Evolutionary conservation across 495 filamentous ascomycete genomes (phyloP).

Genomic region (Amorphotheca resinae): DNA sequence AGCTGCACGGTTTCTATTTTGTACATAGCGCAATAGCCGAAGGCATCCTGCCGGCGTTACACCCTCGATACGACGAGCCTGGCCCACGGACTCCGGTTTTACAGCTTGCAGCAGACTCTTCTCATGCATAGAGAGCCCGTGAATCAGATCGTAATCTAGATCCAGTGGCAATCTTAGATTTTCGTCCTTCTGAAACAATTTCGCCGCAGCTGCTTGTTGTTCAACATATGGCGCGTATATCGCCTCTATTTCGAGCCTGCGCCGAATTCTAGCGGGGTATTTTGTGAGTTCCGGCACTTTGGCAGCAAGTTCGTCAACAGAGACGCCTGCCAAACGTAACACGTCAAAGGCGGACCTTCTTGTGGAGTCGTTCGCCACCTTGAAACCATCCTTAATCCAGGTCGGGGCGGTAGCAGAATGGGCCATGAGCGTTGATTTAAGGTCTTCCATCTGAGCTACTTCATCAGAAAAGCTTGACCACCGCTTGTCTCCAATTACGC

Average conservation of each 20-base stretch:
- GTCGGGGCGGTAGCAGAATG: constrained; percentile 40
- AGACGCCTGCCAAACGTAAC: constrained; percentile 47
- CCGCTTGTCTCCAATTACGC: constrained; percentile 65
- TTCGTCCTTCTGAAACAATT: constrained; percentile 64
- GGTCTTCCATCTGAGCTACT: constrained; percentile 47
- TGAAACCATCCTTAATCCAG: constrained; percentile 62
- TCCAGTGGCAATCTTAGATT: constrained; percentile 57
- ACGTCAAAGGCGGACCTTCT: constrained; percentile 63
- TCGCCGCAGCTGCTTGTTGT: constrained; percentile 51
- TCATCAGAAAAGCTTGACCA: constrained; percentile 60
- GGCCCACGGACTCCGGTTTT: constrained; percentile 70
- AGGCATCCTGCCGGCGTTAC: constrained; percentile 50
- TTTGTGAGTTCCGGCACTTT: constrained; percentile 37
- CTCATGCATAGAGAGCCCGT: constrained; percentile 71
- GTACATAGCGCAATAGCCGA: constrained; percentile 41
- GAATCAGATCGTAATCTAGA: constrained; percentile 60
- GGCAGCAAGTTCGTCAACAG: constrained; percentile 39
- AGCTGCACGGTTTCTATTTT: constrained; percentile 1
- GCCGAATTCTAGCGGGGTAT: constrained; percentile 42
- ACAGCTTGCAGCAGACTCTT: constrained; percentile 51
- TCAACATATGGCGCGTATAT: constrained; percentile 74
- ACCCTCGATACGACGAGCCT: constrained; percentile 81
- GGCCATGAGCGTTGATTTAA: constrained; percentile 44
- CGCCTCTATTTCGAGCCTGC: constrained; percentile 65
- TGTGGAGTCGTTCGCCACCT: constrained; percentile 44